phyloP scores from a whole-genome alignment of 192 early-diverging fungal genomes.

The Mortierella claussenii region DNA sequence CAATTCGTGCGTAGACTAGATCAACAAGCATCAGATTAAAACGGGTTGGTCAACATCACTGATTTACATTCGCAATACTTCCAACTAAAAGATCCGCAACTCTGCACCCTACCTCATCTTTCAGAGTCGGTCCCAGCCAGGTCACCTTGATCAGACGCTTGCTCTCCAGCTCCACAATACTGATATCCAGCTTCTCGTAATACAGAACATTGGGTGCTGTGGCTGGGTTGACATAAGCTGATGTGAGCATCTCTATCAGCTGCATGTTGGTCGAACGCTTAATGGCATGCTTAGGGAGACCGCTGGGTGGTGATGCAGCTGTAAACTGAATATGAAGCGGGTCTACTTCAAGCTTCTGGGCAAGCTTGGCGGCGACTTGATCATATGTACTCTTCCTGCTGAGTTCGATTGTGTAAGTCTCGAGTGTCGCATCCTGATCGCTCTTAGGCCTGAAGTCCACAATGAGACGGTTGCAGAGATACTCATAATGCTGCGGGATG shows the following conservation, averaged over 20 bases:
- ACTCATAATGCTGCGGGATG: conserved; percentile 83
- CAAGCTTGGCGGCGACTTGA: conserved; percentile 71
- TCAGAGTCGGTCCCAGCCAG: conserved; percentile 71
- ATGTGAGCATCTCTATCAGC: conserved; percentile 54
- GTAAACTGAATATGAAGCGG: conserved; percentile 83
- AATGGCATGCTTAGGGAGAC: conserved; percentile 38
- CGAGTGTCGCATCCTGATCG: conserved; percentile 50
- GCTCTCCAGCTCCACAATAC: conserved; percentile 83
- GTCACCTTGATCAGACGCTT: conserved; percentile 78
- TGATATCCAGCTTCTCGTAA: conserved; percentile 89
- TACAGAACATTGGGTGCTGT: conserved; percentile 58
- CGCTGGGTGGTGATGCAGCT: conserved; percentile 29
- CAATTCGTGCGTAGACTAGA: conserved; percentile 66
- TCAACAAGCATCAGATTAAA: no score
- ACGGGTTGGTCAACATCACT: no score
- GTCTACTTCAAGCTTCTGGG: conserved; percentile 65
- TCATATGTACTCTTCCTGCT: conserved; percentile 78
- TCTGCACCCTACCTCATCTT: conserved; percentile 65
- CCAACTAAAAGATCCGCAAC: background rate
- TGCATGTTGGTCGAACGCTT: conserved; percentile 39
- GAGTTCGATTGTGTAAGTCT: conserved; percentile 61
- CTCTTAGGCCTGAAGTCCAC: conserved; percentile 78
- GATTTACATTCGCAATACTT: no score
- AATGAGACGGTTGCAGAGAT: conserved; percentile 70
- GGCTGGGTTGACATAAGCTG: conserved; percentile 27